Percentiles rank a stretch among this genome's conserved stretches.
These are phyloP conservation scores for Ceratocystis destructans DNA, from an alignment of 2,329 filamentous ascomycete species.

Conservation along the genomic window DNA sequence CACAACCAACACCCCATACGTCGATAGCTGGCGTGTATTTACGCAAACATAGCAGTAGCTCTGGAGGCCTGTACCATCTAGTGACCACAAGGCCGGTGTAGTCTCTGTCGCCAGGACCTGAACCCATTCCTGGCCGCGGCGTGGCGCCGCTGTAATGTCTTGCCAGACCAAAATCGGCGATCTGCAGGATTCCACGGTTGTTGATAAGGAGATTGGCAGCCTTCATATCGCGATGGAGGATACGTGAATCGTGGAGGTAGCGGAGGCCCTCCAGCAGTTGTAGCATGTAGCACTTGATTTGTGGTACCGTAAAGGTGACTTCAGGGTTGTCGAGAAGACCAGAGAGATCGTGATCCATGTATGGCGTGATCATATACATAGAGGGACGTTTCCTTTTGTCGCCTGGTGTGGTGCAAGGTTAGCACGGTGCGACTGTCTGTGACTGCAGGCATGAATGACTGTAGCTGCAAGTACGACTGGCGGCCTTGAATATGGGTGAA, in stretches of 20 bases:
- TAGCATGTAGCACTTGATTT: slow-evolving; percentile 96
- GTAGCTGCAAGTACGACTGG: too few relatives aligned
- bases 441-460: background rate
- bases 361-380: slow-evolving; percentile 97
- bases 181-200: slow-evolving; percentile 84
- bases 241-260: slow-evolving; percentile 80
- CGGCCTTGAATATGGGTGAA: background rate
- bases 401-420: slow-evolving; percentile 24
- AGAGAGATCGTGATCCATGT: slow-evolving; percentile 98
- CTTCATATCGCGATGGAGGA: slow-evolving; percentile 97
- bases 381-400: slow-evolving; percentile 71
- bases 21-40: slow-evolving; percentile 96
- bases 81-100: slow-evolving; percentile 97
- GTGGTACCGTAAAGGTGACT: slow-evolving; percentile 71
- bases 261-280: slow-evolving; percentile 80
- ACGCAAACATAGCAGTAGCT: slow-evolving; percentile 75
- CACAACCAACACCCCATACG: slow-evolving; percentile 97
- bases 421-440: background rate
- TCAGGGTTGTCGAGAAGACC: slow-evolving; percentile 89
- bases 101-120: slow-evolving; percentile 72
- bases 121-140: slow-evolving; percentile 62
- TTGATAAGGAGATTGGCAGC: slow-evolving; percentile 94
- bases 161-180: slow-evolving; percentile 92
- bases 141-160: slow-evolving; percentile 79
- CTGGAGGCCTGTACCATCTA: slow-evolving; percentile 89